Evolutionary conservation across 2,329 filamentous ascomycete species (phyloP).

Genomic region (Aspergillus sp.): DNA sequence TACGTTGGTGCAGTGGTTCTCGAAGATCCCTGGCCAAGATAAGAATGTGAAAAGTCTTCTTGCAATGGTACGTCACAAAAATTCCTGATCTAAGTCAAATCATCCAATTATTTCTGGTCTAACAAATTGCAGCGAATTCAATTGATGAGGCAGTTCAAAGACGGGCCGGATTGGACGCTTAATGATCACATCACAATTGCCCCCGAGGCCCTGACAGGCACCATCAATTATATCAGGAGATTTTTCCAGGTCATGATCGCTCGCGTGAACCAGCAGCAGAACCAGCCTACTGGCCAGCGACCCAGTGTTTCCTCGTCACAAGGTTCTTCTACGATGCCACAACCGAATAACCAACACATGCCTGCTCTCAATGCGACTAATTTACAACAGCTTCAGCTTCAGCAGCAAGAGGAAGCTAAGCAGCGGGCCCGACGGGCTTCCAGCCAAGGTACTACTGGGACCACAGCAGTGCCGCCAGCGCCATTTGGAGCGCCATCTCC

Average conservation of each 20-base stretch:
- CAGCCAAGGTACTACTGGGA: conserved; percentile 39
- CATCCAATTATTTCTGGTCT: not conserved
- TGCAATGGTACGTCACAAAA: conserved; percentile 27
- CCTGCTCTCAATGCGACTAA: conserved; percentile 41
- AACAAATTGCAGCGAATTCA: conserved; percentile 32
- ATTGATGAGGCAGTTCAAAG: conserved; percentile 43
- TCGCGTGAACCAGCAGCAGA: conserved; percentile 27
- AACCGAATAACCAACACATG: conserved; percentile 19
- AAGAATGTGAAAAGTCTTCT: conserved; percentile 32
- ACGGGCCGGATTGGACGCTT: conserved; percentile 34
- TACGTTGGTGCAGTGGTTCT: conserved; percentile 35
- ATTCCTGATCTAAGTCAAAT: too few relatives aligned
- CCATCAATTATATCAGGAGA: conserved; percentile 35
- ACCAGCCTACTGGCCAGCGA: conserved; percentile 18
- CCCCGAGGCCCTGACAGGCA: conserved; percentile 32
- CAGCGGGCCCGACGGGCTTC: conserved; percentile 34
- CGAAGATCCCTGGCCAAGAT: conserved; percentile 36
- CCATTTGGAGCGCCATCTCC: conserved; percentile 53
- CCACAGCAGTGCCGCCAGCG: conserved; percentile 48
- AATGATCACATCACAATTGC: conserved; percentile 43
- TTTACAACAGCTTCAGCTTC: conserved; percentile 42
- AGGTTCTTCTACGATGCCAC: conserved; percentile 12
- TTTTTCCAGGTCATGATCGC: conserved; percentile 37
- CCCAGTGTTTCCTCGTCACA: conserved; percentile 15
- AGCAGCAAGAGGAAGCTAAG: conserved; percentile 43